Evolutionary conservation across 345 rosid genomes (phyloP), one percentile per base, ranked within the genome.

Genomic region (Carallia brachiata): DNA sequence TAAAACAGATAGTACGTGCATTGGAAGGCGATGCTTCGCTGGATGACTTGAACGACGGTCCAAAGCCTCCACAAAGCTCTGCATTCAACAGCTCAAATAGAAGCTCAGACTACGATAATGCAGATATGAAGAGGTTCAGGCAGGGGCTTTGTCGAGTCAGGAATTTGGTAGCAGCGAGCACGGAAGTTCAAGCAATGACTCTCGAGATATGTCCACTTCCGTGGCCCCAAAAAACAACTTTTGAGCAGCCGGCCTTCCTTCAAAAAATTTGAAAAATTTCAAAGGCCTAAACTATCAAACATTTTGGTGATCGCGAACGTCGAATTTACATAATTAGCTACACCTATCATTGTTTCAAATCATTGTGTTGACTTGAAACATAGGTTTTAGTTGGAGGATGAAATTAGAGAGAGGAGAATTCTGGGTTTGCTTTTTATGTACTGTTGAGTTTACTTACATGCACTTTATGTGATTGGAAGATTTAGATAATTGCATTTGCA

Each of bases 1-100:
- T 37, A 48, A 70, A 73, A 40, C 79, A 92, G 98, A 86, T 95
- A 3, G 94, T 89, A 17, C 89, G 92, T 40, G 92, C 91, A 18
- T 73, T 95, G 54, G 99, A 95, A 80, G 98, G 98, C 31, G 96
- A 92, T 61, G 90, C 80, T 27, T 87, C 92, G 8, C 69, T 95
- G 62, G 99, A 92, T 50, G 98, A 83, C 70, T 66, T 95, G 61
- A 83, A 84, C 6, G 97, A 90, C 30, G 98, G 96, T 1, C 63
- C 71, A 16, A 87, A 62, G 73, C 88, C 98, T 0, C 92, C 91
- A 23, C 23, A 23, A 86, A 71, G 59, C 72, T 61, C 65, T 40
- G 48, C 48, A 7, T 40, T 40, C 48, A 40, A 40, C 48, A 10
- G 48, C 48, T 40, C 48, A 40, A 40, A 10, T 39, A 58, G 76